Percentiles rank a stretch among this genome's conserved stretches.
phyloP scores from a whole-genome alignment of 106 monocot species.

The Apostasia shenzhenica region DNA sequence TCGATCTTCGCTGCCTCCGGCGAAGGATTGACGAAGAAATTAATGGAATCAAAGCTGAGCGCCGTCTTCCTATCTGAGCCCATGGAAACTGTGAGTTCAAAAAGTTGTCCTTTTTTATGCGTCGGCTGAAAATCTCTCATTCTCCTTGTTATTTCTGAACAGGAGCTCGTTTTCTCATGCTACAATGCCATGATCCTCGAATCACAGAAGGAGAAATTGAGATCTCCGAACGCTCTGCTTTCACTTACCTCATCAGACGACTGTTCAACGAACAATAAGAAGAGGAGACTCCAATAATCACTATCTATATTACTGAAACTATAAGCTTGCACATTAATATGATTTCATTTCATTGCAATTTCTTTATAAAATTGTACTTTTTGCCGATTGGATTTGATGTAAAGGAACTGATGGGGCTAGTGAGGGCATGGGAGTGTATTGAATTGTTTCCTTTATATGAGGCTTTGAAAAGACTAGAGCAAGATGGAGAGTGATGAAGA shows the following conservation, averaged over 20 bases:
- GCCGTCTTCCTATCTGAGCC: conserved; percentile 14
- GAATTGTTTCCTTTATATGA: neutral
- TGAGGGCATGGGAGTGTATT: neutral
- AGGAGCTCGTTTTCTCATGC: conserved; percentile 70
- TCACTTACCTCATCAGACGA: neutral
- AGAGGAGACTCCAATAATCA: neutral
- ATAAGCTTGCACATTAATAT: neutral
- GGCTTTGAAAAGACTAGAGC: neutral
- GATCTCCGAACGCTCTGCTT: conserved; percentile 15
- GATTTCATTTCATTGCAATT: neutral
- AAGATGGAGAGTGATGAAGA: neutral
- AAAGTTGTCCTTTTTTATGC: too few relatives aligned
- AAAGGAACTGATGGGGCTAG: neutral
- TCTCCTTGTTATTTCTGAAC: neutral
- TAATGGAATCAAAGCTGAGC: conserved; percentile 37
- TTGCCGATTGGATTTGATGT: neutral
- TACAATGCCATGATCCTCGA: conserved; percentile 60
- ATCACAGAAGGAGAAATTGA: conserved; percentile 24
- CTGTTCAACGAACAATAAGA: neutral
- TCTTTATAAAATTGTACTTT: neutral
- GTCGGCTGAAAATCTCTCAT: neutral
- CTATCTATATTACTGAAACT: neutral
- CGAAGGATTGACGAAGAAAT: conserved; percentile 28
- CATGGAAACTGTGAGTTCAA: conserved; percentile 46
- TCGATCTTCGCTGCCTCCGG: conserved; percentile 51